Evolutionary conservation across 345 rosid species (phyloP).

Genomic region (Rhodamnia argentea): DNA sequence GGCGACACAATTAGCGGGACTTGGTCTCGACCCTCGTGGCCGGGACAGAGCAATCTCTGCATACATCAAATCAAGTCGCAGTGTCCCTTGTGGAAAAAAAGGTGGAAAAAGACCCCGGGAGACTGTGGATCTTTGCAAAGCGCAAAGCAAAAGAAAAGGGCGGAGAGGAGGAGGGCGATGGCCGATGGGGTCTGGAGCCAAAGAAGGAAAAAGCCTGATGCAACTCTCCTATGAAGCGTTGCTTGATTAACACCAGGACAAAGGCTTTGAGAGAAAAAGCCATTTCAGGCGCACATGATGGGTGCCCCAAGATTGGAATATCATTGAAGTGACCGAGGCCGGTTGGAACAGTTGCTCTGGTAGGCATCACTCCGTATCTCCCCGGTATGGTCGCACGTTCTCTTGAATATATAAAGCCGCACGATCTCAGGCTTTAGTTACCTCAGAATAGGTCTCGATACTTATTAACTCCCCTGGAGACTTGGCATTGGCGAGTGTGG

Average conservation of each 20-base stretch:
- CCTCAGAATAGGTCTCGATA: background rate
- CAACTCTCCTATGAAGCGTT: background rate
- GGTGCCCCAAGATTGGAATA: background rate
- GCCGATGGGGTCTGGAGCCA: background rate
- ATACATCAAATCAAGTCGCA: background rate
- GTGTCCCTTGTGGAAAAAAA: background rate
- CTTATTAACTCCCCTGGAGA: background rate
- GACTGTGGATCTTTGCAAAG: background rate
- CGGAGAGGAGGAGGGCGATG: background rate
- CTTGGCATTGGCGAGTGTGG: background rate
- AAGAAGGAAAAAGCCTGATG: background rate
- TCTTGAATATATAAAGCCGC: too few relatives aligned
- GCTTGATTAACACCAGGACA: background rate
- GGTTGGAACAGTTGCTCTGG: background rate
- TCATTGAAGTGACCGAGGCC: background rate
- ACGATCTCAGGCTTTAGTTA: accelerated
- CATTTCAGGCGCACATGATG: background rate
- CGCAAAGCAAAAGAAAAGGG: background rate
- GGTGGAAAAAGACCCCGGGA: background rate
- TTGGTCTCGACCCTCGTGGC: background rate
- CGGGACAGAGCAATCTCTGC: background rate
- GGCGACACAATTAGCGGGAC: constrained; percentile 4
- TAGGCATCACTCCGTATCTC: background rate
- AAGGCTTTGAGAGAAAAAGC: background rate
- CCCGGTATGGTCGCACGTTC: background rate